phyloP scores from a whole-genome alignment of 768 basidiomycete species.

The Phlebiopsis gigantea region DNA sequence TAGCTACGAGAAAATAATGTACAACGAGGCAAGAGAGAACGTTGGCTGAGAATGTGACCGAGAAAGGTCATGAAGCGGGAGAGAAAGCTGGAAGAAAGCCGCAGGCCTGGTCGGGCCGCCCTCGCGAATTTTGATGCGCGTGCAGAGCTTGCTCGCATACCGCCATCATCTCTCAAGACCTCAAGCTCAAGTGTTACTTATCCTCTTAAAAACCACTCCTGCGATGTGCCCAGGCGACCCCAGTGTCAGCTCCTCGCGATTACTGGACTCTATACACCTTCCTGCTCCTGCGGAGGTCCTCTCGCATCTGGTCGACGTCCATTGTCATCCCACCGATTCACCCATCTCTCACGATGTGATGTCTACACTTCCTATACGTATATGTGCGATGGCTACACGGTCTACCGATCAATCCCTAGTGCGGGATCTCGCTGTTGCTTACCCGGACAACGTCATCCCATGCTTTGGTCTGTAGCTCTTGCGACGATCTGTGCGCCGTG shows the following conservation, averaged over 20 bases:
- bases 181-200: background rate
- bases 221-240: background rate
- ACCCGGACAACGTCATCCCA: slow-evolving; percentile 71
- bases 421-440: slow-evolving; percentile 50
- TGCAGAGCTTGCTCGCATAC: background rate
- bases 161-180: background rate
- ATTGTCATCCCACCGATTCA: slow-evolving; percentile 91
- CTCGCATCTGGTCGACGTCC: slow-evolving; percentile 75
- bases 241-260: background rate
- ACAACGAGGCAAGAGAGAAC: background rate
- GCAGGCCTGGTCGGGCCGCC: background rate
- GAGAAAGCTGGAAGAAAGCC: background rate
- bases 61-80: background rate
- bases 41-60: background rate
- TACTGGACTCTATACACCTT: background rate
- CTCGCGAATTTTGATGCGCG: background rate
- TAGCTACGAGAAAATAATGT: background rate
- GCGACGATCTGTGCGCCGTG: background rate
- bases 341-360: slow-evolving; percentile 43
- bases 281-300: slow-evolving; percentile 34
- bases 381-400: slow-evolving; percentile 81
- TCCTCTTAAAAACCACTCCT: background rate
- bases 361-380: slow-evolving; percentile 51
- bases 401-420: slow-evolving; percentile 69
- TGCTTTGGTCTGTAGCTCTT: slow-evolving; percentile 65